These are phyloP conservation scores for Sporothrix phasma DNA, from an alignment of 2,329 filamentous ascomycete genomes.

Conservation along the genomic window DNA sequence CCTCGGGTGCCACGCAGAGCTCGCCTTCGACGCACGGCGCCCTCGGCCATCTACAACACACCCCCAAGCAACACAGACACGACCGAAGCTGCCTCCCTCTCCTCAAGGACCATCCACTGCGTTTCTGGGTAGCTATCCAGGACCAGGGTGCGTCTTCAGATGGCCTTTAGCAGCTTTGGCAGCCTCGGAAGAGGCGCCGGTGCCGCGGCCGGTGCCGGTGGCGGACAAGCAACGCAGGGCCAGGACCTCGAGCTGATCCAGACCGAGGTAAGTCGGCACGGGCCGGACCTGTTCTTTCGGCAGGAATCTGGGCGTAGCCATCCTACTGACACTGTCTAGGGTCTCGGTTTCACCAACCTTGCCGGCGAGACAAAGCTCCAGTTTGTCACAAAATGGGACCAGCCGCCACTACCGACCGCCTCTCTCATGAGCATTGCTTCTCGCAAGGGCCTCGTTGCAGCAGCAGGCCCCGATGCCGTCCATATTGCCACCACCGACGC, in stretches of 20 bases:
- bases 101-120: slow-evolving; percentile 7
- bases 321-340: slow-evolving; percentile 31
- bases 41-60: not conserved
- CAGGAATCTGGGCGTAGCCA: not conserved
- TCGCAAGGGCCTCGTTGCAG: slow-evolving; percentile 70
- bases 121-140: slow-evolving; percentile 11
- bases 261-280: slow-evolving; percentile 55
- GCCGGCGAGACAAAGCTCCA: slow-evolving; percentile 74
- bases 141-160: slow-evolving; percentile 23
- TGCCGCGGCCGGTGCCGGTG: slow-evolving; percentile 31
- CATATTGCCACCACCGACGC: slow-evolving; percentile 67
- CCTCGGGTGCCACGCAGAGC: not conserved
- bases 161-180: slow-evolving; percentile 57
- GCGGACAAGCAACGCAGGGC: slow-evolving; percentile 36
- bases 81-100: slow-evolving; percentile 3
- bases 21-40: not conserved
- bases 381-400: slow-evolving; percentile 69
- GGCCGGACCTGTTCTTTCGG: not conserved
- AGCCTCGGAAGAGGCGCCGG: slow-evolving; percentile 36
- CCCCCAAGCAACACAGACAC: not conserved
- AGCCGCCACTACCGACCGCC: slow-evolving; percentile 63
- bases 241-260: slow-evolving; percentile 66
- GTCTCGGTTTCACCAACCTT: slow-evolving; percentile 71
- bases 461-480: slow-evolving; percentile 72
- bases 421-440: slow-evolving; percentile 80